A percentile compares a stretch with the other conserved stretches of the same genome.
These are phyloP conservation scores for Eremothecium coryli DNA, from an alignment of 1,139 yeast species.

Conservation along the genomic window DNA sequence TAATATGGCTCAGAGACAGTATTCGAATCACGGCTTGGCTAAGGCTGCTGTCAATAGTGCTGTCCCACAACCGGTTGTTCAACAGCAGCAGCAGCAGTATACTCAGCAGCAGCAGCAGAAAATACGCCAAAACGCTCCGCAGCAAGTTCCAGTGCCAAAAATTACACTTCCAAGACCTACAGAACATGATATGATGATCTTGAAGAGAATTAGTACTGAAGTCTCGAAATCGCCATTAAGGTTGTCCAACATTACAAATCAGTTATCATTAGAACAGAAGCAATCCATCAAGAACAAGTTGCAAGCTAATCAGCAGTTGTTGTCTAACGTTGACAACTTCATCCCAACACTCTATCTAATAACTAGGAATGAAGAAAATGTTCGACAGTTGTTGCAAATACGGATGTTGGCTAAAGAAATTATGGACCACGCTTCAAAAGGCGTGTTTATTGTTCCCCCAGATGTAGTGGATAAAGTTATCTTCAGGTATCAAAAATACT, in stretches of 20 bases:
- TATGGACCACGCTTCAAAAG: constrained; percentile 52
- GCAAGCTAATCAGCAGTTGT: constrained; percentile 51
- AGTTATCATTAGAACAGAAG: constrained; percentile 56
- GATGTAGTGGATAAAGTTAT: constrained; percentile 63
- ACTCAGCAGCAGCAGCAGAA: constrained; percentile 10
- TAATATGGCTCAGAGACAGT: constrained; percentile 1
- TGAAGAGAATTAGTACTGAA: constrained; percentile 58
- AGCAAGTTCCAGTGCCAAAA: constrained; percentile 20
- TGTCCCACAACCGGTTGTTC: constrained; percentile 1
- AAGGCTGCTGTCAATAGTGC: neutral
- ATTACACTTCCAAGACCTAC: constrained; percentile 30
- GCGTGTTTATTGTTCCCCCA: constrained; percentile 57
- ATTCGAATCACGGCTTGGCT: neutral
- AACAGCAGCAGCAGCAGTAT: constrained; percentile 11
- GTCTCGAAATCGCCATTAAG: constrained; percentile 59
- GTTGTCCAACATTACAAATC: constrained; percentile 54
- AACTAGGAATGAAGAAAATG: constrained; percentile 65
- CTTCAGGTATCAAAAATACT: constrained; percentile 63
- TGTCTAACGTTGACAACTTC: constrained; percentile 61
- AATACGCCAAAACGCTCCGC: constrained; percentile 8
- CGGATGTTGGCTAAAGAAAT: constrained; percentile 72
- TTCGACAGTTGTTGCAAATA: constrained; percentile 67
- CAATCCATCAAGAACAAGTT: constrained; percentile 51
- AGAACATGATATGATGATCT: constrained; percentile 43
- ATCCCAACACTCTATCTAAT: constrained; percentile 69